Base-by-base conservation (phyloP, 768 basidiomycete species). In the Holtermannia corniformis region DNA sequence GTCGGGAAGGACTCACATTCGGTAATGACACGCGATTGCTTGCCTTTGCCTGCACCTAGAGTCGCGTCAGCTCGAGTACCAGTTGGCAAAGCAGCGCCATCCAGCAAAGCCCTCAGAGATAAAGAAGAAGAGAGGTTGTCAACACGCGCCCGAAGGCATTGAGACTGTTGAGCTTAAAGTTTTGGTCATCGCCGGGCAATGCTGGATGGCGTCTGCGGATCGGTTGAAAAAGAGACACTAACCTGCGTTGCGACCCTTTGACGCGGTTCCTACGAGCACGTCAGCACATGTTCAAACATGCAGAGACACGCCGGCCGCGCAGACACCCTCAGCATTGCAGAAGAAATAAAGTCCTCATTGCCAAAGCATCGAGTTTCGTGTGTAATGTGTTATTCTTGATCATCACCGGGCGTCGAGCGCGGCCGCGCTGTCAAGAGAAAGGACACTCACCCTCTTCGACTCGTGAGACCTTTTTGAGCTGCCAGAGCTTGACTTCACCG, bases 401-500 rank as follows among this genome's bases (percentile, higher is more conserved):
- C 63, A 69, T 72, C 70, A 49, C 37, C 25, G 44, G 24, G 50
- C 26, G 22, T 11, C 32, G 42, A 25, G 16, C 28, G n/a, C n/a
- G n/a, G n/a, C n/a, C n/a, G n/a, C n/a, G n/a, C n/a, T n/a, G n/a
- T n/a, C n/a, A 27, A 54, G 43, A 4, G 23, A 55, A 13, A 47
- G 20, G 51, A 40, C 28, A 73, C 77, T 70, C 58, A 82, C 84
- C 78, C 73, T 87, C 61, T 32, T 67, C 68, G 20, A 77, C 78
- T 47, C 76, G 74, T 67, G 79, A 79, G 37, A 65, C 77, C n/a
- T 65, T 59, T 14, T 80, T 62, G 37, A 83, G 72, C 55, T 82
- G 77, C 93, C 93, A 97, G 3, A 82, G 75, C 69, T 89, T 95
- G 52, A 90, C 81, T 25, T 75, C 72, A 1, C 82, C 81, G 70